phyloP scores from a whole-genome alignment of 768 basidiomycete species.

The Pleurotus djamor region DNA sequence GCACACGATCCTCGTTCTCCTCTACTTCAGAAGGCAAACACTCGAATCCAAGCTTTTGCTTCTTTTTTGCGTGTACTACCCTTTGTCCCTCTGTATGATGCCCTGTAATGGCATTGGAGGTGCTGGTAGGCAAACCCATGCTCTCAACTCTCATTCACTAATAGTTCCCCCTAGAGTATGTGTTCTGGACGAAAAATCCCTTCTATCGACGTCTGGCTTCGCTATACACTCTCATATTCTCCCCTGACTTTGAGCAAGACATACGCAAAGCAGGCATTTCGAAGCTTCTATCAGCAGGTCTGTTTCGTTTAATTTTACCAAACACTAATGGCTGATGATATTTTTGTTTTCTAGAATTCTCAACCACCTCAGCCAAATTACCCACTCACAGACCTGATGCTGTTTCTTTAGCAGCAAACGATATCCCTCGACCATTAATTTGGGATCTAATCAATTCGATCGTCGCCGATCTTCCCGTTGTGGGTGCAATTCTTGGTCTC shows the following conservation, averaged over 20 bases:
- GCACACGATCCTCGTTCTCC: slow-evolving; percentile 14
- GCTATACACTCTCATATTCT: slow-evolving; percentile 37
- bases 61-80: slow-evolving; percentile 22
- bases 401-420: slow-evolving; percentile 20
- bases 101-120: slow-evolving; percentile 32
- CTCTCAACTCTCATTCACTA: not conserved
- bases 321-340: not conserved
- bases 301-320: not conserved
- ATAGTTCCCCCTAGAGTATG: slow-evolving; percentile 25
- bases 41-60: slow-evolving; percentile 21
- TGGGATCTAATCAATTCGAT: slow-evolving; percentile 29
- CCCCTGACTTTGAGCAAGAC: slow-evolving; percentile 26
- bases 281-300: slow-evolving; percentile 21
- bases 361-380: slow-evolving; percentile 22
- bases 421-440: slow-evolving; percentile 32
- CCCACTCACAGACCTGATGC: slow-evolving; percentile 26
- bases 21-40: slow-evolving; percentile 14
- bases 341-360: slow-evolving; percentile 29
- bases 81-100: slow-evolving; percentile 24
- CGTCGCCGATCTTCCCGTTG: slow-evolving; percentile 31
- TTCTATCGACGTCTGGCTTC: slow-evolving; percentile 33
- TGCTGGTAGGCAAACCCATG: slow-evolving; percentile 23
- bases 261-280: slow-evolving; percentile 34
- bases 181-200: slow-evolving; percentile 33
- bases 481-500: slow-evolving; percentile 16